Percentiles rank a stretch among this genome's conserved stretches.
Conservation (phyloP, 306 rosid species). For the Gastrolobium villosum region DNA sequence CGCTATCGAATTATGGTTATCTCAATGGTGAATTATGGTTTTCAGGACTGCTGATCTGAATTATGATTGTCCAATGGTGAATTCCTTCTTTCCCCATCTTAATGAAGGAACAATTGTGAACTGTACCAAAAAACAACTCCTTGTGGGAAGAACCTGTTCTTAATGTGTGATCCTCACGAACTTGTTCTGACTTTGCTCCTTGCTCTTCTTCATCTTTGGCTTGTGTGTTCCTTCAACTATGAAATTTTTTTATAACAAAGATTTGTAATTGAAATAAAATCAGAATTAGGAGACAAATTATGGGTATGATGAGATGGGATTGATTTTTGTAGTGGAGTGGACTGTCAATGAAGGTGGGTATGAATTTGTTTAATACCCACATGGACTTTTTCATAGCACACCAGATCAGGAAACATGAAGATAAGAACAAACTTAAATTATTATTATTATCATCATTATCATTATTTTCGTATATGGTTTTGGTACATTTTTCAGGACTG, state of each 20-base stretch:
- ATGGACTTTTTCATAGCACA: conserved; percentile 66
- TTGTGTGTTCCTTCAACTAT: no score
- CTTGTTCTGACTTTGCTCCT: conserved; percentile 58
- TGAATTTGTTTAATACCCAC: conserved; percentile 22
- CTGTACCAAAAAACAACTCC: no score
- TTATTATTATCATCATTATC: background rate
- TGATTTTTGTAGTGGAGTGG: background rate
- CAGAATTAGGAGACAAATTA: background rate
- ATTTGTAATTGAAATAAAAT: no score
- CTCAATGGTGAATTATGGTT: no score
- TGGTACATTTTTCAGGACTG: no score
- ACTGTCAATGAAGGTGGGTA: conserved; percentile 1
- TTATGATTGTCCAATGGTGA: conserved; percentile 85
- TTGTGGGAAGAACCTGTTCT: no score
- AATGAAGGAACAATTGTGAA: conserved; percentile 53
- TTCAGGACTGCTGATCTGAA: conserved; percentile 86
- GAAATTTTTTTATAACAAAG: no score
- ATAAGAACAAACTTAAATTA: conserved; percentile 52
- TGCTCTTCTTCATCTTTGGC: conserved; percentile 51
- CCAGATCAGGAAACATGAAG: conserved; percentile 45
- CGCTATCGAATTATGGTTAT: no score
- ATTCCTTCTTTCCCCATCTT: conserved; percentile 84
- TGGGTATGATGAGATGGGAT: background rate
- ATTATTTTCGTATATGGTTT: background rate
- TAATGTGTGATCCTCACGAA: conserved; percentile 64